A percentile compares a stretch with the other conserved stretches of the same genome.
Conservation (phyloP, 2,329 filamentous ascomycete genomes). For the Pyrenophora tritici-repentis region DNA sequence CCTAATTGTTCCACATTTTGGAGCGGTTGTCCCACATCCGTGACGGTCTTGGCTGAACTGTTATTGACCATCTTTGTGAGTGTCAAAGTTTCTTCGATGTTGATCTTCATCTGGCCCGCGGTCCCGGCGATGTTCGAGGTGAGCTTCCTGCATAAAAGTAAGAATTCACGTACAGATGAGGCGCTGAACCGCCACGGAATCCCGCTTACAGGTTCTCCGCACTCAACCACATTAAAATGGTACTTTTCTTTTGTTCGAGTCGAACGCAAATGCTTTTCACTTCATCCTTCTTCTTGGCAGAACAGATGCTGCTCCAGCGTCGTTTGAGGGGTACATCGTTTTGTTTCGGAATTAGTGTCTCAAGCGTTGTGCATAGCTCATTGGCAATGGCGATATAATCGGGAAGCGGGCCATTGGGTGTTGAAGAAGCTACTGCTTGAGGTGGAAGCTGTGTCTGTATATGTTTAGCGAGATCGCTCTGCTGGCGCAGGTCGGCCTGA, state of each 20-base stretch:
- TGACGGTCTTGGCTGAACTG: accelerated
- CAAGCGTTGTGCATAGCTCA: background rate
- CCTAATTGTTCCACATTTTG: background rate
- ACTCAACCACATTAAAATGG: background rate
- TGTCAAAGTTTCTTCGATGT: background rate
- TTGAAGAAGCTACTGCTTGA: background rate
- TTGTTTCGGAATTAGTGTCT: accelerated
- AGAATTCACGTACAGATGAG: background rate
- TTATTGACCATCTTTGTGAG: background rate
- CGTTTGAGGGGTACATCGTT: background rate
- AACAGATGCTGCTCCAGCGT: background rate
- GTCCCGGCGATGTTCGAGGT: background rate
- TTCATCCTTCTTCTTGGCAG: background rate
- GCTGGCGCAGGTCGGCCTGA: background rate
- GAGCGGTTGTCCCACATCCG: background rate
- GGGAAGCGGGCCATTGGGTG: background rate
- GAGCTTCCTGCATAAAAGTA: background rate
- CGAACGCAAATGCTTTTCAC: background rate
- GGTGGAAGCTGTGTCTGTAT: background rate
- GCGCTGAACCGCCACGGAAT: background rate
- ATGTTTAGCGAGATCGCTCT: background rate
- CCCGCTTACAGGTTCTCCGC: background rate
- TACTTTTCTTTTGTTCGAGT: background rate
- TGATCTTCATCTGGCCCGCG: background rate
- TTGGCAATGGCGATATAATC: background rate